phyloP scores from a whole-genome alignment of 163 green algal genomes.

The Scenedesmus sp. region DNA sequence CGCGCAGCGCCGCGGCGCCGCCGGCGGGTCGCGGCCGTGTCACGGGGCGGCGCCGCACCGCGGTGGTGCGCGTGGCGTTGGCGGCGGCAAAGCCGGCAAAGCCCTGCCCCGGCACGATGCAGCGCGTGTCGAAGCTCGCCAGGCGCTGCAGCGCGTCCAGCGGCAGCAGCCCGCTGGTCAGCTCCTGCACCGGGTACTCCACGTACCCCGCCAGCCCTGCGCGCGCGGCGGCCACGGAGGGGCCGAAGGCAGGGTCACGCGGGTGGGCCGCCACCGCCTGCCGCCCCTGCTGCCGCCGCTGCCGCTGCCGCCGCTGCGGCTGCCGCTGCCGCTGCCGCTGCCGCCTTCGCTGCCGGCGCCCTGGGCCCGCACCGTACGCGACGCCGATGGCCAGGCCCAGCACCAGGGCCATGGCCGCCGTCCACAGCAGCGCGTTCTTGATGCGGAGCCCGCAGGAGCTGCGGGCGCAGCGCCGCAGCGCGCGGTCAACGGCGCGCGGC shows the following conservation, averaged over 20 bases:
- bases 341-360: background rate
- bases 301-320: too few species aligned
- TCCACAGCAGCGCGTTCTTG: conserved; percentile 42
- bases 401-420: conserved; percentile 28
- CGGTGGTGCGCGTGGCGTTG: background rate
- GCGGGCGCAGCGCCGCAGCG: too few species aligned
- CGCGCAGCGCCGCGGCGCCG: background rate
- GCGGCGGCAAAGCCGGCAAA: conserved; percentile 37
- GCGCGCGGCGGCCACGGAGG: background rate
- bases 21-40: background rate
- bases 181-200: conserved; percentile 74
- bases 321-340: background rate
- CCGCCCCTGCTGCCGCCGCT: too few species aligned
- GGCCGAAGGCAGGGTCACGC: background rate
- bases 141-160: conserved; percentile 47
- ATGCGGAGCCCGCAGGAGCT: conserved; percentile 44
- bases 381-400: conserved; percentile 41
- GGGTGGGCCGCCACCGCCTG: too few species aligned
- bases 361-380: conserved; percentile 31
- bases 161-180: conserved; percentile 68
- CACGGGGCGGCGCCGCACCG: background rate
- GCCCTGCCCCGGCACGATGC: conserved; percentile 51
- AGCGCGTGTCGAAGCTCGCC: conserved; percentile 16
- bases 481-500: background rate
- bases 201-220: conserved; percentile 83